These are phyloP conservation scores for Nitzschia sp. DNA, from an alignment of 108 stramenopile genomes.

Conservation along the genomic window DNA sequence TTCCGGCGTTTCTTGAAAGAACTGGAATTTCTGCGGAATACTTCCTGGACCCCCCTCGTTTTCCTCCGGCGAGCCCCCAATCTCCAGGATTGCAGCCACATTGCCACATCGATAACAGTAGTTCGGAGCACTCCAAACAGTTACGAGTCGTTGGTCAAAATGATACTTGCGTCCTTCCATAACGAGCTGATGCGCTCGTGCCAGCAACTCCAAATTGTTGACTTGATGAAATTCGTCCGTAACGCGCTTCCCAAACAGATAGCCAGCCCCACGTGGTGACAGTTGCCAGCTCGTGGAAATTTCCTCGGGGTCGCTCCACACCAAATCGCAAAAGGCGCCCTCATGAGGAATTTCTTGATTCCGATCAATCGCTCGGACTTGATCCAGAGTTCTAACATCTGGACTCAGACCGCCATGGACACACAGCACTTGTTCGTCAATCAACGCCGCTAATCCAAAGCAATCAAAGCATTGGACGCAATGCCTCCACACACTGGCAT, in stretches of 20 bases:
- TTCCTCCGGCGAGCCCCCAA: conserved; percentile 40
- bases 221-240: conserved; percentile 93
- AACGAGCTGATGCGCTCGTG: conserved; percentile 97
- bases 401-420: conserved; percentile 97
- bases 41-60: conserved; percentile 46
- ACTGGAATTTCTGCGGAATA: conserved; percentile 80
- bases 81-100: conserved; percentile 92
- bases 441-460: conserved; percentile 95
- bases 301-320: conserved; percentile 99
- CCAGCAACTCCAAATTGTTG: conserved; percentile 88
- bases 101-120: conserved; percentile 99
- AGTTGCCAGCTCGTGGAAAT: conserved; percentile 67
- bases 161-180: conserved; percentile 95
- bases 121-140: conserved; percentile 96
- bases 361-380: conserved; percentile 92
- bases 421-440: conserved; percentile 92
- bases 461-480: conserved; percentile 91
- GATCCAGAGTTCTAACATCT: conserved; percentile 93
- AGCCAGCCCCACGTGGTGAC: conserved; percentile 90
- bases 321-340: conserved; percentile 99
- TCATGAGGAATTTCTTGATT: conserved; percentile 99
- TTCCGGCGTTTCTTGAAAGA: conserved; percentile 83
- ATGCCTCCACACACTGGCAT: conserved; percentile 97
- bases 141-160: conserved; percentile 82
- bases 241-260: conserved; percentile 89